These are phyloP conservation scores for Sanghuangporus sanghuang DNA, from an alignment of 1,284 basidiomycete genomes.

Conservation along the genomic window DNA sequence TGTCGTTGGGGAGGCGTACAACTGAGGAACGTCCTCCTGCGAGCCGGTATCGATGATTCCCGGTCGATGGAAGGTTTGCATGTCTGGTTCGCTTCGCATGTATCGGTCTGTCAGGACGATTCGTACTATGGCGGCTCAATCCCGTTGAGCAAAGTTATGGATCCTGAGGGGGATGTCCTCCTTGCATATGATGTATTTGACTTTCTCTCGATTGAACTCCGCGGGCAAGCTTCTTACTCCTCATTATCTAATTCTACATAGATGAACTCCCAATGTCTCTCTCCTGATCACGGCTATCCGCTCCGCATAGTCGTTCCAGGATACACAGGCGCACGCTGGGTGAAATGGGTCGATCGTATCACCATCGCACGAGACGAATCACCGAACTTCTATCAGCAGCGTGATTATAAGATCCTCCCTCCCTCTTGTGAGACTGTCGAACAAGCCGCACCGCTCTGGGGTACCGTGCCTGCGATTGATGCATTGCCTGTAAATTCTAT, in stretches of 20 bases:
- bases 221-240: background rate
- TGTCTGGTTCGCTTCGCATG: conserved; percentile 57
- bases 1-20: conserved; percentile 55
- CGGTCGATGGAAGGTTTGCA: conserved; percentile 32
- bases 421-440: conserved; percentile 38
- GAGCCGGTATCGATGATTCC: conserved; percentile 31
- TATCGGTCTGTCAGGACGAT: conserved; percentile 57
- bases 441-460: conserved; percentile 36
- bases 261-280: conserved; percentile 64
- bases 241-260: conserved; percentile 22
- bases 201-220: background rate
- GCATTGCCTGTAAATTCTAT: conserved; percentile 58
- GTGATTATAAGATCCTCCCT: conserved; percentile 62
- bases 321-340: conserved; percentile 68
- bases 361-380: conserved; percentile 49
- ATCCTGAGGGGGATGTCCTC: conserved; percentile 43
- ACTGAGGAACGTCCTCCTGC: conserved; percentile 47
- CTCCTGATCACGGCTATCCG: conserved; percentile 63
- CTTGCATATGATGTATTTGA: conserved; percentile 55
- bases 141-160: conserved; percentile 44
- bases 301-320: conserved; percentile 69
- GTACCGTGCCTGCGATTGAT: conserved; percentile 54
- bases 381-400: conserved; percentile 62
- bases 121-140: conserved; percentile 58
- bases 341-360: conserved; percentile 72